phyloP scores from a whole-genome alignment of 192 early-diverging fungal species.

The Rhizophagus clarus region DNA sequence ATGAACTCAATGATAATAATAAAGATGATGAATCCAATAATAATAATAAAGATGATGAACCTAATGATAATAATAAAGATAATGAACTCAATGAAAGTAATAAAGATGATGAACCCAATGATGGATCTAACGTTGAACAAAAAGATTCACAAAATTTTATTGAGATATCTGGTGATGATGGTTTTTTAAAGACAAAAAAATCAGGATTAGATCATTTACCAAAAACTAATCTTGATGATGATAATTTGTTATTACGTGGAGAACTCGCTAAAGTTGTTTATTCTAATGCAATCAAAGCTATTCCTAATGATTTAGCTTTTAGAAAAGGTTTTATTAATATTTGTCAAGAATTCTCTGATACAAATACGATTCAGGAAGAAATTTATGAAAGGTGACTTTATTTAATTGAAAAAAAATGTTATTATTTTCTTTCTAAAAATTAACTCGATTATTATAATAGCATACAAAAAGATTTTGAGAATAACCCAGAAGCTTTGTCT shows the following conservation, averaged over 20 bases:
- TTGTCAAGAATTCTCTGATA: slow-evolving; percentile 56
- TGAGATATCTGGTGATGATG: slow-evolving; percentile 41
- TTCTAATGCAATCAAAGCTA: slow-evolving; percentile 77
- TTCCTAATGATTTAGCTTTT: slow-evolving; percentile 74
- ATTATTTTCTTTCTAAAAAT: not conserved
- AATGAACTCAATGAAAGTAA: slow-evolving; percentile 41
- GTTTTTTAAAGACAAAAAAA: slow-evolving; percentile 46
- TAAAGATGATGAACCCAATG: slow-evolving; percentile 38
- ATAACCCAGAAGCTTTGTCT: slow-evolving; percentile 54
- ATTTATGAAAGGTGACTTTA: slow-evolving; percentile 31
- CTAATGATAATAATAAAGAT: slow-evolving; percentile 40
- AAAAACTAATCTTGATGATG: slow-evolving; percentile 57
- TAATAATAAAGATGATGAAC: slow-evolving; percentile 35
- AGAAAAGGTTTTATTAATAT: slow-evolving; percentile 72
- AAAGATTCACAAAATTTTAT: slow-evolving; percentile 27
- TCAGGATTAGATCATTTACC: slow-evolving; percentile 50
- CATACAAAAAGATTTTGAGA: slow-evolving; percentile 61
- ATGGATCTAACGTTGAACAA: slow-evolving; percentile 40
- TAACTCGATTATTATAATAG: slow-evolving; percentile 20
- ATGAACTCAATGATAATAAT: slow-evolving; percentile 38
- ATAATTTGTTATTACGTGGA: slow-evolving; percentile 70
- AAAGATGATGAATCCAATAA: slow-evolving; percentile 40
- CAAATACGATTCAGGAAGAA: slow-evolving; percentile 45
- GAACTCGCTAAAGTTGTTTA: slow-evolving; percentile 76
- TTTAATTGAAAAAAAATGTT: not conserved